Percentiles rank a stretch among this genome's conserved stretches.
These are phyloP conservation scores for Hyaloscypha bicolor DNA, from an alignment of 495 filamentous ascomycete species.

Conservation along the genomic window DNA sequence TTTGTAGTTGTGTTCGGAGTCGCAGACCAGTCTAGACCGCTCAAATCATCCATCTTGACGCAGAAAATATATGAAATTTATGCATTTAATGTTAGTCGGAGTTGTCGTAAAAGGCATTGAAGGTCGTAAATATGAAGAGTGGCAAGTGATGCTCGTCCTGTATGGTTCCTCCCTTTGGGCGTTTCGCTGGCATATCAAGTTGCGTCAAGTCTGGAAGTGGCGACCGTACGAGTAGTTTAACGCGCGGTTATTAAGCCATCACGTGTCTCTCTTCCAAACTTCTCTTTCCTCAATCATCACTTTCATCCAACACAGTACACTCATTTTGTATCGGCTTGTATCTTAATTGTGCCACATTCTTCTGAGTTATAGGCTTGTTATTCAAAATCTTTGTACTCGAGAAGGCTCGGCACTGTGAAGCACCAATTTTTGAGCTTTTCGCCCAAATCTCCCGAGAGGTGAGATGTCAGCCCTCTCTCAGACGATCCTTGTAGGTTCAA, in stretches of 20 bases:
- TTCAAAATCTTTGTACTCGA: too few species aligned
- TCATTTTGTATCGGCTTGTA: too few species aligned
- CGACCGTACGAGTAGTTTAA: background rate
- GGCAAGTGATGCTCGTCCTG: background rate
- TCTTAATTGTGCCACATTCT: background rate
- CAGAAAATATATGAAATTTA: background rate
- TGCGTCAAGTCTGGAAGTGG: background rate
- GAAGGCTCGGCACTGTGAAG: too few species aligned
- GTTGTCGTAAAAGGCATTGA: conserved; percentile 25
- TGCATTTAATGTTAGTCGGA: conserved; percentile 1
- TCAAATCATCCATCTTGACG: conserved; percentile 55
- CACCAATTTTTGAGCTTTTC: too few species aligned
- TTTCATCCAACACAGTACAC: too few species aligned
- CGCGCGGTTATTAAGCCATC: background rate
- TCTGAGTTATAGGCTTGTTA: too few species aligned
- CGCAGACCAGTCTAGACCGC: conserved; percentile 52
- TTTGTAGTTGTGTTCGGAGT: conserved; percentile 36
- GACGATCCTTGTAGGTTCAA: background rate
- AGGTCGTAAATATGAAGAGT: background rate
- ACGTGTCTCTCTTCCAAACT: background rate
- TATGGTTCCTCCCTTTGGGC: background rate
- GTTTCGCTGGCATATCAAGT: background rate
- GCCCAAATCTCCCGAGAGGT: background rate
- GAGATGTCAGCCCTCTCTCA: background rate
- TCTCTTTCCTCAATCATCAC: background rate